Base-by-base conservation (phyloP, 208 protist species). In the Trypanosoma boissoni region DNA sequence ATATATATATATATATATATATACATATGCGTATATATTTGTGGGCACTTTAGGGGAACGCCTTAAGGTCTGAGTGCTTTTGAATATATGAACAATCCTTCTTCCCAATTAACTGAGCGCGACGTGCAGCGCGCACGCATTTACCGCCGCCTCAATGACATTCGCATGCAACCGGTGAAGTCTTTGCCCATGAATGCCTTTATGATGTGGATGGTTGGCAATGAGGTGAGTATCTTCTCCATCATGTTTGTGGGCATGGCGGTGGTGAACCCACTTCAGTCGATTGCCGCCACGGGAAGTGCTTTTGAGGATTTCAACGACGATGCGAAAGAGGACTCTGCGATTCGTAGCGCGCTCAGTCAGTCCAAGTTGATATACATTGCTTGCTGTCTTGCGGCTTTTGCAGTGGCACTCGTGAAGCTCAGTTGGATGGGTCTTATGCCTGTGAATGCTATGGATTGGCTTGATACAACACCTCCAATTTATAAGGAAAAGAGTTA, bases 231-330 rank as follows among this genome's bases (percentile, higher is more conserved):
- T 59, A 89, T 94, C 36, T 94, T 91, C 64, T 88, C 87, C 42
- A 94, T 94, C 64, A 91, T 94, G 81, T 91, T 94, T 68, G 79
- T 91, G 24, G 83, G 87, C 56, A 91, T 90, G 83, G 87, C 87
- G 3, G 79, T 94, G 46, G 72, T 86, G 14, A 87, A 75, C 64
- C 87, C 87, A 10, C 55, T 94, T 29, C 74, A 83, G 60, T 67
- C 56, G 24, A 86, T 94, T n/a, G 48, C 86, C 36, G 60, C 59
- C 18, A 71, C 67, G 21, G 45, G 55, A 32, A 80, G 74, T 36
- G 51, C 67, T 24, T 94, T 94, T 45, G 69, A 50, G 12, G 68
- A 77, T 24, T 91, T 94, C 53, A 70, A 88, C 9, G 83, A 89
- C 32, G 82, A 86, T 41, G 79, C 77, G 1, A 63, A 72, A 43